Conservation (phyloP, 1,284 basidiomycete species). For the Pseudozyma pruni region DNA sequence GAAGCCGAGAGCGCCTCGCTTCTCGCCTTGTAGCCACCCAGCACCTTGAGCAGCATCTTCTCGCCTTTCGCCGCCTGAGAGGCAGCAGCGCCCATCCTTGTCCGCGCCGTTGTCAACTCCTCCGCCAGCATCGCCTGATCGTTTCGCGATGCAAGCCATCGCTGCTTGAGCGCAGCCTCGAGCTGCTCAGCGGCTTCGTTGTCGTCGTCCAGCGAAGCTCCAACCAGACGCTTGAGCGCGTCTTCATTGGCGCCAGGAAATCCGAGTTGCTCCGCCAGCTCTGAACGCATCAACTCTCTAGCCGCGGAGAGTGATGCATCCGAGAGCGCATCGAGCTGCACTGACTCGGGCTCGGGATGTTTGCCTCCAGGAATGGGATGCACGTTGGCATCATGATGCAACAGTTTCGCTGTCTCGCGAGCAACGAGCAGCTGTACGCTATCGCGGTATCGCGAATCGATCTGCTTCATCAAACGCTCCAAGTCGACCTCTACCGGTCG, state of each 20-base stretch:
- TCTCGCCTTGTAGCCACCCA: constrained; percentile 90
- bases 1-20: constrained; percentile 76
- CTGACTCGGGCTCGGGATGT: constrained; percentile 78
- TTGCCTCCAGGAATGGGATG: constrained; percentile 87
- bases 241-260: constrained; percentile 83
- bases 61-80: constrained; percentile 84
- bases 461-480: constrained; percentile 73
- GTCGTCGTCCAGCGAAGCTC: constrained; percentile 68
- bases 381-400: constrained; percentile 87
- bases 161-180: constrained; percentile 71
- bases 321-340: constrained; percentile 79
- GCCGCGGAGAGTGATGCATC: constrained; percentile 83
- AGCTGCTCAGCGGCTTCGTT: constrained; percentile 69
- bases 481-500: constrained; percentile 86
- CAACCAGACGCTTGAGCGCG: constrained; percentile 73
- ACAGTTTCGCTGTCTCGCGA: constrained; percentile 79
- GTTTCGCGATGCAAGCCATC: constrained; percentile 70
- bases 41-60: constrained; percentile 86
- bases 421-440: constrained; percentile 78
- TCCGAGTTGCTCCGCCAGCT: constrained; percentile 82
- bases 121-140: constrained; percentile 74
- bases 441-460: constrained; percentile 48
- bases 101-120: constrained; percentile 75
- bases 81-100: constrained; percentile 84
- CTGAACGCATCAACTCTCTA: constrained; percentile 78